phyloP scores from a whole-genome alignment of 768 basidiomycete species.

The Pleurotus tuoliensis region DNA sequence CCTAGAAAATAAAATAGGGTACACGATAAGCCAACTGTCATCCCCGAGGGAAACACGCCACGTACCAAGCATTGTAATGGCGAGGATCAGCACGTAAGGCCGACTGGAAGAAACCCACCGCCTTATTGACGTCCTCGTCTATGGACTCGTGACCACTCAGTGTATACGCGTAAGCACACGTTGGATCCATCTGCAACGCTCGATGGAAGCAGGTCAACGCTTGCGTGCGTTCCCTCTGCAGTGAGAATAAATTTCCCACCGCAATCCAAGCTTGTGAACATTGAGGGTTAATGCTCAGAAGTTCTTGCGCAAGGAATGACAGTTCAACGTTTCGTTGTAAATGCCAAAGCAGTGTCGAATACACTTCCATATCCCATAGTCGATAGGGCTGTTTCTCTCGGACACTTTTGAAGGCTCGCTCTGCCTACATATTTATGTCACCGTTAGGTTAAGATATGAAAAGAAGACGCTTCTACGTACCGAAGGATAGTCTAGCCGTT shows the following conservation, averaged over 20 bases:
- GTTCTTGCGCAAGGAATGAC: slow-evolving; percentile 89
- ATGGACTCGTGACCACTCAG: slow-evolving; percentile 96
- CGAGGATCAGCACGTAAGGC: slow-evolving; percentile 88
- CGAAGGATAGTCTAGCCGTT: slow-evolving; percentile 81
- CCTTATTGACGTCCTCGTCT: slow-evolving; percentile 92
- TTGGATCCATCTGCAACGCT: slow-evolving; percentile 83
- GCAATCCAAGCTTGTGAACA: slow-evolving; percentile 94
- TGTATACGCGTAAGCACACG: slow-evolving; percentile 94
- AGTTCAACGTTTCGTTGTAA: slow-evolving; percentile 78
- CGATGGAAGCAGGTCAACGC: slow-evolving; percentile 93
- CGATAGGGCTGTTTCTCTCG: slow-evolving; percentile 87
- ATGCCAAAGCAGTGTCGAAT: slow-evolving; percentile 96
- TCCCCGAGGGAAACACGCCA: slow-evolving; percentile 18
- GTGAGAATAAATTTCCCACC: slow-evolving; percentile 91
- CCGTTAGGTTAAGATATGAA: slow-evolving; percentile 18
- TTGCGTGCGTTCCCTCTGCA: slow-evolving; percentile 91
- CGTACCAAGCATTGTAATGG: slow-evolving; percentile 98
- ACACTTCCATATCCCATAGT: slow-evolving; percentile 90
- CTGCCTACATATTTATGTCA: slow-evolving; percentile 57
- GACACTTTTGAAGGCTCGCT: slow-evolving; percentile 81
- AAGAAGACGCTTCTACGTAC: slow-evolving; percentile 46
- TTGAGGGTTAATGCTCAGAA: slow-evolving; percentile 79
- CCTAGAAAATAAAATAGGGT: slow-evolving; percentile 48
- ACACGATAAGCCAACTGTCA: slow-evolving; percentile 21
- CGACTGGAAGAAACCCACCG: slow-evolving; percentile 86